Percentiles rank a stretch among this genome's conserved stretches.
These are phyloP conservation scores for Pluteus cervinus DNA, from an alignment of 768 basidiomycete genomes.

Conservation along the genomic window DNA sequence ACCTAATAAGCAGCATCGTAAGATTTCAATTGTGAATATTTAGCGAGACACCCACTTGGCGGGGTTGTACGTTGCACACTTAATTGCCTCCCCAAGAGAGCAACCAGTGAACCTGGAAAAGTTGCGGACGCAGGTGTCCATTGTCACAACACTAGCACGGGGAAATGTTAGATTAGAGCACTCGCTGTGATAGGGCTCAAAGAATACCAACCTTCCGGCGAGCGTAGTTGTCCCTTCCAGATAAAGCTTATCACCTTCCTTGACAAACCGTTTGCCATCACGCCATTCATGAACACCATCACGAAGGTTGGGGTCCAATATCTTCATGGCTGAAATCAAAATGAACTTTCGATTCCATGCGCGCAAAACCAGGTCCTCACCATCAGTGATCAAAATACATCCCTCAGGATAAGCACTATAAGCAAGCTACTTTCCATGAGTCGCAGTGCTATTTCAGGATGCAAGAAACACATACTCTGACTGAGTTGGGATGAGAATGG, in stretches of 20 bases:
- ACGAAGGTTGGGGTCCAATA: conserved; percentile 76
- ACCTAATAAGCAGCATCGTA: conserved; percentile 31
- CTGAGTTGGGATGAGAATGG: conserved; percentile 87
- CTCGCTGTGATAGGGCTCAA: conserved; percentile 2
- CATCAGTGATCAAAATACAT: conserved; percentile 87
- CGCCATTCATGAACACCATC: conserved; percentile 90
- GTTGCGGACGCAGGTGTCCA: conserved; percentile 84
- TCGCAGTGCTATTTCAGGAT: not conserved
- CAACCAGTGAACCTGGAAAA: conserved; percentile 81
- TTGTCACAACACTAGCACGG: conserved; percentile 58
- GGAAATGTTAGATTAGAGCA: not conserved
- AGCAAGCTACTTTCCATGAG: conserved; percentile 54
- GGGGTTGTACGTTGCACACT: conserved; percentile 81
- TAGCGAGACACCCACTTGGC: conserved; percentile 48
- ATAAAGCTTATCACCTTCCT: conserved; percentile 75
- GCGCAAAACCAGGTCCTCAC: conserved; percentile 29
- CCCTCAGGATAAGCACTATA: conserved; percentile 80
- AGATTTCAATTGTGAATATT: not conserved
- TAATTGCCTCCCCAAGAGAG: conserved; percentile 77
- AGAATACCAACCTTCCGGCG: conserved; percentile 65
- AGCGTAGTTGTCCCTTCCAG: conserved; percentile 84
- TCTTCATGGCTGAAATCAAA: conserved; percentile 60
- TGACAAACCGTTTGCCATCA: conserved; percentile 72
- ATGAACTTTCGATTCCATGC: not conserved
- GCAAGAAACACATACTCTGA: conserved; percentile 49